Base-by-base conservation (phyloP, 2,329 filamentous ascomycete species). In the Lojkania enalia region DNA sequence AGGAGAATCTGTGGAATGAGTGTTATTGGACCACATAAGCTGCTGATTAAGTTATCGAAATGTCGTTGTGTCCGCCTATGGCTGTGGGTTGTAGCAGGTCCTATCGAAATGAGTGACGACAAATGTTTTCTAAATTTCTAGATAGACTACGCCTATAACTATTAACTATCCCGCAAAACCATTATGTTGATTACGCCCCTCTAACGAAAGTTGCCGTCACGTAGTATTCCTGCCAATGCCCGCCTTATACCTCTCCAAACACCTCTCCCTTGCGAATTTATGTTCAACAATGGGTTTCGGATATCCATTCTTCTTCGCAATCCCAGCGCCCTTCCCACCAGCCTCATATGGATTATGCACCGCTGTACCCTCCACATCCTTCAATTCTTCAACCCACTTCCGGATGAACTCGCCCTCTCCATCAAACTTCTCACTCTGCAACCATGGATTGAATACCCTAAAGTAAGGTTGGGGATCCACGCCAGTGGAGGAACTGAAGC, bases 381-480 rank as follows among this genome's bases (percentile, higher is more conserved):
- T 76, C 48, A 96, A 71, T 71, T 96, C 90, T 0, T 84, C 84
- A 6, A 96, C 76, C 90, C 90, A 96, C 47, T 82, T 82, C 27
- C 87, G 78, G 44, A 96, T 95, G 64, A 92, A 96, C 13, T 83
- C 81, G 0, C 90, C 91, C 0, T 86, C 75, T 0, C 79, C 74
- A 63, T 96, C 90, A 57, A 95, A 95, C 69, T 87, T 91, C 75
- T 94, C 88, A 56, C 86, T 89, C 73, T 96, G 90, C 14, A 88
- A 71, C 33, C 90, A 66, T 0, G 90, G 90, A 59, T 95, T 96
- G 71, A 96, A 96, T 39, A 96, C 87, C 5, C 90, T 80, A 52
- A 96, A 96, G 64, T 95, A 96, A 0, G 90, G 90, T 69, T 95
- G 88, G 1, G 89, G 87, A 66, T 95, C 89, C 5, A 90, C 87